A percentile compares a stretch with the other conserved stretches of the same genome.
Conservation (phyloP, 2,329 filamentous ascomycete species). For the Trichocomaceae sp. region DNA sequence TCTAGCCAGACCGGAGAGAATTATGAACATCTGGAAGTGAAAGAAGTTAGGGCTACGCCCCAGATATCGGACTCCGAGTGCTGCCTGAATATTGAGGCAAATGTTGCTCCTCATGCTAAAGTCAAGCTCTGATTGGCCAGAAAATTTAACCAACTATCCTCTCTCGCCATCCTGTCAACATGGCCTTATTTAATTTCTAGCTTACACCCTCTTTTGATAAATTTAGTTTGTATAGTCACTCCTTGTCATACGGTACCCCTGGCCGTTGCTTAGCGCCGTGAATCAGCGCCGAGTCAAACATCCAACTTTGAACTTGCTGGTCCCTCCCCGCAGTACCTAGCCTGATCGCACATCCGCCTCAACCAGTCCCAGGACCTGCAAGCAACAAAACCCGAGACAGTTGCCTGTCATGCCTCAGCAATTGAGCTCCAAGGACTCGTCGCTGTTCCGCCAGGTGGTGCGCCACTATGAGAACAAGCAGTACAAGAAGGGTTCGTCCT, state of each 20-base stretch:
- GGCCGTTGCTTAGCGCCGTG: slow-evolving; percentile 5
- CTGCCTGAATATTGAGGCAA: no score
- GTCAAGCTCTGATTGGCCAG: no score
- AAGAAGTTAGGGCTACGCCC: no score
- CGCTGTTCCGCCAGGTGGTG: slow-evolving; percentile 90
- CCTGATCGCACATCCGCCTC: slow-evolving; percentile 27
- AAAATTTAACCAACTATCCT: no score
- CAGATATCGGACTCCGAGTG: no score
- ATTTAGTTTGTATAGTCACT: no score
- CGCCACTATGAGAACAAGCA: slow-evolving; percentile 97
- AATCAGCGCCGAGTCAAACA: slow-evolving; percentile 9
- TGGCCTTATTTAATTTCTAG: no score
- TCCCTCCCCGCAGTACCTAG: slow-evolving; percentile 35
- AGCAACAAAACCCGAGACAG: slow-evolving; percentile 17
- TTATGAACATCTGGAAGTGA: no score
- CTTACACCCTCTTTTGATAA: no score
- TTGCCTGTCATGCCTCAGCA: slow-evolving; percentile 40
- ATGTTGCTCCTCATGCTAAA: no score
- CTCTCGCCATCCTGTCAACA: no score
- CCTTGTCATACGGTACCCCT: neutral
- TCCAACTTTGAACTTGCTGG: slow-evolving; percentile 14
- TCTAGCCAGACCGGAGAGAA: no score
- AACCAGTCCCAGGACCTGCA: slow-evolving; percentile 18
- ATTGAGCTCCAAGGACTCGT: slow-evolving; percentile 72
- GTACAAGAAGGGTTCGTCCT: slow-evolving; percentile 69